Evolutionary conservation across 352 stramenopile species (phyloP).

Genomic region (Lagenidium giganteum): DNA sequence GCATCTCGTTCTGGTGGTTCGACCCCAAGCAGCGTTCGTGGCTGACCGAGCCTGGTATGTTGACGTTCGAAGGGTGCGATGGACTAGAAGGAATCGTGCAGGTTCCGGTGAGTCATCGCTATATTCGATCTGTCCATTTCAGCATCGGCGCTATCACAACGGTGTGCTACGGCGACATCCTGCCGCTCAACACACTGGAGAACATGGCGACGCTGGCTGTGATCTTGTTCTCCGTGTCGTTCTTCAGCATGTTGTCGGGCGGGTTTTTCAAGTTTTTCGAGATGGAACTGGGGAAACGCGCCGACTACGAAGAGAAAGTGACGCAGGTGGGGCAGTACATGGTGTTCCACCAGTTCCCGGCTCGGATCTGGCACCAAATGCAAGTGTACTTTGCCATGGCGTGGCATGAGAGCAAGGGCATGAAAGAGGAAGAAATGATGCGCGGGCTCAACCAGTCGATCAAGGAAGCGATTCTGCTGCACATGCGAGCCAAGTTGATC

Average conservation of each 20-base stretch:
- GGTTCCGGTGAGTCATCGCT: slow-evolving; percentile 19
- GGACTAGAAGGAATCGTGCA: slow-evolving; percentile 14
- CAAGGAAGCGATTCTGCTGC: slow-evolving; percentile 26
- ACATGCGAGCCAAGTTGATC: slow-evolving; percentile 37
- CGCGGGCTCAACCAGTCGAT: slow-evolving; percentile 25
- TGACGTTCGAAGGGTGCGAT: slow-evolving; percentile 16
- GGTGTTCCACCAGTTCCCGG: slow-evolving; percentile 34
- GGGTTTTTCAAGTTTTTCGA: slow-evolving; percentile 44
- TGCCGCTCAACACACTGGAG: slow-evolving; percentile 29
- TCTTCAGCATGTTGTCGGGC: slow-evolving; percentile 40
- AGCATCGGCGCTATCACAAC: slow-evolving; percentile 34
- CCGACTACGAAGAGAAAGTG: slow-evolving; percentile 44
- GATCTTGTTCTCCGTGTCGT: slow-evolving; percentile 32
- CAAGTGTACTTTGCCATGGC: slow-evolving; percentile 37
- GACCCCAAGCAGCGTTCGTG: slow-evolving; percentile 24
- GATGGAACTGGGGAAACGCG: slow-evolving; percentile 32
- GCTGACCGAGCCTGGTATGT: slow-evolving; percentile 46
- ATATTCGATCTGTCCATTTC: slow-evolving; percentile 28
- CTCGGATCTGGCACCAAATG: slow-evolving; percentile 38
- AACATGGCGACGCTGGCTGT: slow-evolving; percentile 21
- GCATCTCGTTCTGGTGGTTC: slow-evolving; percentile 44
- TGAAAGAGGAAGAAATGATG: slow-evolving; percentile 37
- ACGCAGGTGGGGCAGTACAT: slow-evolving; percentile 32
- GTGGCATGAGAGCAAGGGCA: slow-evolving; percentile 43
- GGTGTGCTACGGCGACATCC: slow-evolving; percentile 35